A percentile compares a stretch with the other conserved stretches of the same genome.
These are phyloP conservation scores for Maudiozyma barnettii DNA, from an alignment of 805 yeast genomes.

Conservation along the genomic window DNA sequence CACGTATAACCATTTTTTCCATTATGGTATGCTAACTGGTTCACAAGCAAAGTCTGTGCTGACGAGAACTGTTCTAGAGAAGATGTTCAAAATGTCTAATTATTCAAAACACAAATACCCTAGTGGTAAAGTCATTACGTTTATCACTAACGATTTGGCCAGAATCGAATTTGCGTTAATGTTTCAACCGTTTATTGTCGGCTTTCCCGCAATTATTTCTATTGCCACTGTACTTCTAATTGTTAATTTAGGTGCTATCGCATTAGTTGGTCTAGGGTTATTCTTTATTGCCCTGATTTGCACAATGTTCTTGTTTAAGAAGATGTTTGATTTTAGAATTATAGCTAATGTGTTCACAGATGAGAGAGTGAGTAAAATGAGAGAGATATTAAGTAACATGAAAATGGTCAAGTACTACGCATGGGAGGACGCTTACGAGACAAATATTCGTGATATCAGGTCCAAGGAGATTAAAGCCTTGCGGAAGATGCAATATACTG, in stretches of 20 bases:
- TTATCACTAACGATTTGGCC: conserved; percentile 74
- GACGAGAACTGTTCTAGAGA: conserved; percentile 60
- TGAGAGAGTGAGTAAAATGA: conserved; percentile 60
- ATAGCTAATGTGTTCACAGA: conserved; percentile 63
- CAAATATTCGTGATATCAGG: conserved; percentile 47
- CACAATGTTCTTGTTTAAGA: conserved; percentile 40
- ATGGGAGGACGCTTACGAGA: conserved; percentile 77
- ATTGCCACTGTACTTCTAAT: conserved; percentile 57
- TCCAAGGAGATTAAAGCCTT: conserved; percentile 51
- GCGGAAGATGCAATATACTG: conserved; percentile 51
- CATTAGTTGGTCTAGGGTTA: conserved; percentile 62
- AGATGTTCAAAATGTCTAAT: conserved; percentile 53
- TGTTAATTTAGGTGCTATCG: conserved; percentile 60
- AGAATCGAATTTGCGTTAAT: conserved; percentile 71
- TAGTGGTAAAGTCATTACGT: conserved; percentile 60
- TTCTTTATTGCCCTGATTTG: conserved; percentile 32
- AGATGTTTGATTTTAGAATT: conserved; percentile 46
- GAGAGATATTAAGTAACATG: conserved; percentile 70
- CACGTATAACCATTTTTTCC: conserved; percentile 53
- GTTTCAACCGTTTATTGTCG: conserved; percentile 53
- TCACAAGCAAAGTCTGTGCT: conserved; percentile 61
- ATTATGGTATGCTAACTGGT: conserved; percentile 53
- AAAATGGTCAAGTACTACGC: conserved; percentile 81
- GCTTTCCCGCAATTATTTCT: conserved; percentile 55
- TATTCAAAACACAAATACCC: conserved; percentile 52